Base-by-base conservation (phyloP, 768 basidiomycete species). In the Hypsizygus marmoreus region DNA sequence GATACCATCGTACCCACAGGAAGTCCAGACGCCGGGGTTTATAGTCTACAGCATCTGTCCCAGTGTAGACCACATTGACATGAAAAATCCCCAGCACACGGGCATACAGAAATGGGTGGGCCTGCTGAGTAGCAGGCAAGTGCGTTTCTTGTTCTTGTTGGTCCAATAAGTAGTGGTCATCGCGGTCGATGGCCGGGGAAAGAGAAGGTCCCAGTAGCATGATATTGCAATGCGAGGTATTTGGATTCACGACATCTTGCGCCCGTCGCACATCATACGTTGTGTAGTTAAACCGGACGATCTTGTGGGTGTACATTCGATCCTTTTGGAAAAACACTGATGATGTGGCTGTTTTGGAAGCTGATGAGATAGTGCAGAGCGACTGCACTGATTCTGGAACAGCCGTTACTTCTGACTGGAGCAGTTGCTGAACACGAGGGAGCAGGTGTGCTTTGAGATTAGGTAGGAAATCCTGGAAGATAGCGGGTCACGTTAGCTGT, bases 211-310 rank as follows among this genome's bases (percentile, higher is more conserved):
- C 51, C 1, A 26, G 47, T 3, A 64, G 57, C 50, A 61, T 70
- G 4, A 76, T 38, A 12, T 73, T 55, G 7, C 57, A 40, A 13
- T 24, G 33, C 7, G 67, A 58, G 0, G 57, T 65, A 0, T 45
- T 17, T 1, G 63, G 54, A 25, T 72, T 70, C 32, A 53, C 4
- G n/a, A n/a, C n/a, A n/a, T n/a, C n/a, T n/a, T n/a, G n/a, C n/a
- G n/a, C n/a, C n/a, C n/a, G n/a, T n/a, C 62, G 63, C 10, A 73
- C 49, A 49, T 76, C 67, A 45, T 76, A 77, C 0, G 70, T 69
- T 0, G 72, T 74, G 44, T 70, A 74, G 53, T 74, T 70, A 43
- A 75, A 35, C 0, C 60, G 63, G 1, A 71, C 22, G 10, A 60
- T 51, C 8, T 59, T 62, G 47, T 70, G 67, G 9, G 6, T 32